Evolutionary conservation across 2,329 filamentous ascomycete genomes (phyloP).

Genomic region (Ophidiomyces ophidiicola): DNA sequence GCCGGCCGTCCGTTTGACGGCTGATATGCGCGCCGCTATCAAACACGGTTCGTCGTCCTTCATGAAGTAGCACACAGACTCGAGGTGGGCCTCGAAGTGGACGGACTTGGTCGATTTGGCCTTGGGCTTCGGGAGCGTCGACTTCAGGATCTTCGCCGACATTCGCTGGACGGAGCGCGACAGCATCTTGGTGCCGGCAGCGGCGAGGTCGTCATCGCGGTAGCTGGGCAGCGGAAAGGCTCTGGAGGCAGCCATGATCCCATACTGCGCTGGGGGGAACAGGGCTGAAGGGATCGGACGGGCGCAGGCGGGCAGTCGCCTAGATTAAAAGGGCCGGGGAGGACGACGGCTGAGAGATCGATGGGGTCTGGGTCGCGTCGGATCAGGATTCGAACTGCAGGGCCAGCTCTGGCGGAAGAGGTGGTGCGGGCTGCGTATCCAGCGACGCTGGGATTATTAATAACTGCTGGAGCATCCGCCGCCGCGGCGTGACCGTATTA

Average conservation of each 20-base stretch:
- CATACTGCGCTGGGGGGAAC: slow-evolving; percentile 2
- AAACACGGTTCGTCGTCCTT: slow-evolving; percentile 10
- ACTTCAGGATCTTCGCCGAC: slow-evolving; percentile 7
- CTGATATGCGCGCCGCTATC: slow-evolving; percentile 6
- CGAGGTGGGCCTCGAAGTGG: slow-evolving; percentile 9
- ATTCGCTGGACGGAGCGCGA: slow-evolving; percentile 8
- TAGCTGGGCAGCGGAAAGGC: slow-evolving; percentile 2
- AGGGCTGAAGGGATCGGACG: background rate
- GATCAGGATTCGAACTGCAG: no score
- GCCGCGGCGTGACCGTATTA: no score
- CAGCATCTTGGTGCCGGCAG: slow-evolving; percentile 8
- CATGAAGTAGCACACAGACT: slow-evolving; percentile 8
- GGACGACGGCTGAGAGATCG: background rate
- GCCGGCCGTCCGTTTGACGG: slow-evolving; percentile 7
- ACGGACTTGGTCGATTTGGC: slow-evolving; percentile 8
- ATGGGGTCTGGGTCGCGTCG: background rate
- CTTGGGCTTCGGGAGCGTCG: background rate
- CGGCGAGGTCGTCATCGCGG: slow-evolving; percentile 5
- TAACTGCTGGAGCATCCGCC: no score
- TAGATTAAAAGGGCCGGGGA: background rate
- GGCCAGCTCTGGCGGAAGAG: no score
- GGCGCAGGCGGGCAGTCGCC: background rate
- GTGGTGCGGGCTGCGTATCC: no score
- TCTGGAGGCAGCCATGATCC: slow-evolving; percentile 8
- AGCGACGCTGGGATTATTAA: no score